phyloP scores from a whole-genome alignment of 495 filamentous ascomycete species.

The Letharia columbiana region DNA sequence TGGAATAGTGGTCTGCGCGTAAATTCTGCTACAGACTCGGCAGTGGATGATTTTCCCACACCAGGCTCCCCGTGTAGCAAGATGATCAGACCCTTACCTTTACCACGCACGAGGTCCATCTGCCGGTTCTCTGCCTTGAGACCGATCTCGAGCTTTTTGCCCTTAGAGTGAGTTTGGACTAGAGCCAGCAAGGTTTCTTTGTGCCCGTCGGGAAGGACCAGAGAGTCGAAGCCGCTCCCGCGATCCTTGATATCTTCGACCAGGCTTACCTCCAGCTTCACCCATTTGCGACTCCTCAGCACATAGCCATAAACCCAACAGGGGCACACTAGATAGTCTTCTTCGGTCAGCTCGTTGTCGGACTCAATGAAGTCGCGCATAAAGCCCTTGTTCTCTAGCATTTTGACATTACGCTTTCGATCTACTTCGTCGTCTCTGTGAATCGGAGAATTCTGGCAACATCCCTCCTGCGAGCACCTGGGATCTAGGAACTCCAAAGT shows the following conservation, averaged over 20 bases:
- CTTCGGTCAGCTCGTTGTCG: not conserved
- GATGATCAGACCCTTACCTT: slow-evolving; percentile 42
- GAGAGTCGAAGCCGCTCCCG: not conserved
- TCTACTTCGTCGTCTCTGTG: not conserved
- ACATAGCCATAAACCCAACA: not conserved
- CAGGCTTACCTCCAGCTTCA: not conserved
- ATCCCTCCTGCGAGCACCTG: not conserved
- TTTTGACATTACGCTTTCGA: not conserved
- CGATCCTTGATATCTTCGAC: not conserved
- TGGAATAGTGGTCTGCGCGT: slow-evolving; percentile 26
- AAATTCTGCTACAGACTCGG: slow-evolving; percentile 30
- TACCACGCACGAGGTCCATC: slow-evolving; percentile 27
- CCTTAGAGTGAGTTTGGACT: slow-evolving; percentile 25
- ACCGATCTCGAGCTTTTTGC: not conserved
- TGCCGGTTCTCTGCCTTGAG: not conserved
- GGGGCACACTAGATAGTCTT: not conserved
- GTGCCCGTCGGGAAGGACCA: slow-evolving; percentile 2
- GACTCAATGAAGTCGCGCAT: slow-evolving; percentile 11
- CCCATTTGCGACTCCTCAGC: not conserved
- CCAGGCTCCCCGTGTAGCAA: slow-evolving; percentile 46
- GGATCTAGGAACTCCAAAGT: not conserved
- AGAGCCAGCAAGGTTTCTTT: slow-evolving; percentile 25
- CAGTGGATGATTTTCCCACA: slow-evolving; percentile 33
- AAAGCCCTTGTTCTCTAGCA: not conserved
- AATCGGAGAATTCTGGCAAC: not conserved